Evolutionary conservation across 73 alveolate genomes (phyloP).

Genomic region (Paramecium sexaurelia): DNA sequence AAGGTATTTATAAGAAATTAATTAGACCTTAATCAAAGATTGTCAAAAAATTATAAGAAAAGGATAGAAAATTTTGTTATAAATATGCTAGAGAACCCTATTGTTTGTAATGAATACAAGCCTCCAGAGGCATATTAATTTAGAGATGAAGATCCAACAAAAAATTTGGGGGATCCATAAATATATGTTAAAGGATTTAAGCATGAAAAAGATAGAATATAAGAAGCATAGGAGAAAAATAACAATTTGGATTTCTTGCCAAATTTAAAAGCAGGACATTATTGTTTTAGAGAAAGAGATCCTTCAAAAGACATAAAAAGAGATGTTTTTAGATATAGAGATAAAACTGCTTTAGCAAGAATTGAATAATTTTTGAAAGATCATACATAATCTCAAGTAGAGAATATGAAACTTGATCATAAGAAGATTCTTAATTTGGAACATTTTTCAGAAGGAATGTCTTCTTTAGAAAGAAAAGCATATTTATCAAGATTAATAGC

Average conservation of each 20-base stretch:
- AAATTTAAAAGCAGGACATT: slow-evolving; percentile 53
- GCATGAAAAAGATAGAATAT: slow-evolving; percentile 65
- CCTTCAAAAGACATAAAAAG: slow-evolving; percentile 49
- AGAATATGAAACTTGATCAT: slow-evolving; percentile 43
- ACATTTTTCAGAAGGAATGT: slow-evolving; percentile 51
- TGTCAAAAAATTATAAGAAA: slow-evolving; percentile 59
- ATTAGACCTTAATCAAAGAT: slow-evolving; percentile 28
- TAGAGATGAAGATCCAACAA: slow-evolving; percentile 60
- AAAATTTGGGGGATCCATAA: slow-evolving; percentile 59
- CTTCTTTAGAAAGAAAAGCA: slow-evolving; percentile 55
- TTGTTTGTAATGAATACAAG: slow-evolving; percentile 52
- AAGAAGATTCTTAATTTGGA: slow-evolving; percentile 37
- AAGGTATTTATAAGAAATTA: neutral
- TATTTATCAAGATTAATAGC: slow-evolving; percentile 51
- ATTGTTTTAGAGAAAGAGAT: slow-evolving; percentile 53
- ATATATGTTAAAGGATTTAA: slow-evolving; percentile 64
- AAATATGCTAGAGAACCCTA: slow-evolving; percentile 63
- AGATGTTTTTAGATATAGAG: slow-evolving; percentile 62
- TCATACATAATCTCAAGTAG: slow-evolving; percentile 61
- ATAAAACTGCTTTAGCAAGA: slow-evolving; percentile 63
- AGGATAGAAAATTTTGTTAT: slow-evolving; percentile 65
- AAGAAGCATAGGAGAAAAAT: slow-evolving; percentile 55
- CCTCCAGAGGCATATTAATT: slow-evolving; percentile 50
- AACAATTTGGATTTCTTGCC: slow-evolving; percentile 63
- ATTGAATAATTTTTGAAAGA: slow-evolving; percentile 61